Conservation (phyloP, 2,329 filamentous ascomycete genomes). For the Chalaropsis ovoidea region DNA sequence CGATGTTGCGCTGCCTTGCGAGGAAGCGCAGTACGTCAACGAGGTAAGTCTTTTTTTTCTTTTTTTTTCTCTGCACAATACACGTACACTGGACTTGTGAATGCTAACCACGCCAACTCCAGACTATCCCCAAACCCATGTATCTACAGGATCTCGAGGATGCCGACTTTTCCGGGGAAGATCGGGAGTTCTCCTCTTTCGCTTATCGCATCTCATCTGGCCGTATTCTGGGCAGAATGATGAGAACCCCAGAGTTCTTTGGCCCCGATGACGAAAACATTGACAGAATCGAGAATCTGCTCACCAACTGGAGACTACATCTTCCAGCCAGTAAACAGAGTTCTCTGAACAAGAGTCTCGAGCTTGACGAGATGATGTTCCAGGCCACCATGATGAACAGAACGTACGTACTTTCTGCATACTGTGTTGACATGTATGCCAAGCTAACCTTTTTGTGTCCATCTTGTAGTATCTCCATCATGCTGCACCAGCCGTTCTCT, state of each 20-base stretch:
- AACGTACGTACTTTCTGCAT: constrained; percentile 35
- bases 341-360: constrained; percentile 57
- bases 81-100: constrained; percentile 6
- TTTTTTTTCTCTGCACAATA: background rate
- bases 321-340: constrained; percentile 63
- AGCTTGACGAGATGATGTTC: constrained; percentile 82
- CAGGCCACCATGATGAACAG: constrained; percentile 73
- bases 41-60: constrained; percentile 45
- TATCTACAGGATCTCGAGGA: constrained; percentile 69
- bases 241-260: constrained; percentile 46
- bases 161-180: constrained; percentile 59
- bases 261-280: constrained; percentile 47
- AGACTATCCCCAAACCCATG: constrained; percentile 50
- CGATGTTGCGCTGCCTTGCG: constrained; percentile 67
- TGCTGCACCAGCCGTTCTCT: constrained; percentile 70
- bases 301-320: constrained; percentile 69
- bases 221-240: constrained; percentile 66
- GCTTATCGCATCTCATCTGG: constrained; percentile 74
- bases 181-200: constrained; percentile 69
- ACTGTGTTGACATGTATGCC: background rate
- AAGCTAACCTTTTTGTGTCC: background rate
- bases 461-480: constrained; percentile 48
- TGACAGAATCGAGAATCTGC: constrained; percentile 41
- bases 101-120: constrained; percentile 5
- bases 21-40: constrained; percentile 60